phyloP scores from a whole-genome alignment of 2,329 filamentous ascomycete species.

The Fusarium cicatricum region DNA sequence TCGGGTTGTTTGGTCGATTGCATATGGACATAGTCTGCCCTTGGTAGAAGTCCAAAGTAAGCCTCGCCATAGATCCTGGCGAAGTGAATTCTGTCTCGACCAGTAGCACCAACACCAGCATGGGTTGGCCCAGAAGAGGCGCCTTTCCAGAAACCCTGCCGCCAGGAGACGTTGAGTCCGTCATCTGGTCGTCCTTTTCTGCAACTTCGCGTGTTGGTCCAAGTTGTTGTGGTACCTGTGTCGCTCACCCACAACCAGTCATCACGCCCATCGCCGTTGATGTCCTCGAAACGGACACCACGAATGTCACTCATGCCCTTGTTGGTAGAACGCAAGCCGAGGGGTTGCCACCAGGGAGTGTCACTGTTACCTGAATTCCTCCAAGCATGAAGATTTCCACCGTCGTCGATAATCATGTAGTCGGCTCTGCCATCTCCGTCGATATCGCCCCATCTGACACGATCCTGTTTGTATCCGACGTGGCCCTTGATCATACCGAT shows the following conservation, averaged over 20 bases:
- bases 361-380: no score
- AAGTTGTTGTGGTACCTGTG: conserved; percentile 28
- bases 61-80: conserved; percentile 21
- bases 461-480: background rate
- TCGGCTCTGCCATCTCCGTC: conserved; percentile 12
- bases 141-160: conserved; percentile 21
- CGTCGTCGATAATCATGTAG: background rate
- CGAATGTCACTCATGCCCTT: conserved; percentile 31
- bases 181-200: conserved; percentile 19
- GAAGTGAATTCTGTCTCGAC: conserved; percentile 16
- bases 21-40: conserved; percentile 27
- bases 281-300: conserved; percentile 37
- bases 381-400: conserved; percentile 2
- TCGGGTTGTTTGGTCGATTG: background rate
- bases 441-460: conserved; percentile 8
- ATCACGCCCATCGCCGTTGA: conserved; percentile 31
- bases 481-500: conserved; percentile 8
- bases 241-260: conserved; percentile 39
- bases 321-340: conserved; percentile 35
- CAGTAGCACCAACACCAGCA: background rate
- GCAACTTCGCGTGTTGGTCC: conserved; percentile 38
- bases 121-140: conserved; percentile 26
- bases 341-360: conserved; percentile 49
- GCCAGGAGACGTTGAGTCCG: conserved; percentile 36
- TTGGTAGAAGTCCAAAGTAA: background rate